A percentile compares a stretch with the other conserved stretches of the same genome.
Conservation (phyloP, 1,139 yeast species). For the Saccharomyces hybrid region DNA sequence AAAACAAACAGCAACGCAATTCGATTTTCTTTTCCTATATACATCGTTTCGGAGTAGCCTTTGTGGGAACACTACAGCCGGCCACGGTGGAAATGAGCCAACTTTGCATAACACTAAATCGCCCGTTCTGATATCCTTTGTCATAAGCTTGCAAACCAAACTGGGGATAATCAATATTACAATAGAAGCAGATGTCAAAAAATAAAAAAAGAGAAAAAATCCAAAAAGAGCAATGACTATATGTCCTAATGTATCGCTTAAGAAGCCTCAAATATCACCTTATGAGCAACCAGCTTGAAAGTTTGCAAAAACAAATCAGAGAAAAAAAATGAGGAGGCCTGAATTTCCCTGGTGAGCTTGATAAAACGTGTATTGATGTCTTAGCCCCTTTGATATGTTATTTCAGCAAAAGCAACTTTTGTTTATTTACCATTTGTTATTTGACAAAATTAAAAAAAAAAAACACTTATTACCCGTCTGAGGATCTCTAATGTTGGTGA, state of each 20-base stretch:
- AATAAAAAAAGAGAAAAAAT: not conserved
- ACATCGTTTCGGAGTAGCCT: conserved; percentile 28
- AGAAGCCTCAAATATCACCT: not conserved
- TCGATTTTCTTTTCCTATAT: conserved; percentile 20
- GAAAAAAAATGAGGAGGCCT: not conserved
- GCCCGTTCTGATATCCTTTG: conserved; percentile 25
- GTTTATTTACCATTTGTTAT: not conserved
- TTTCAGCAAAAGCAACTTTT: not conserved
- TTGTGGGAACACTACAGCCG: conserved; percentile 33
- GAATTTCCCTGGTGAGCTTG: not conserved
- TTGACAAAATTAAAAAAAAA: not conserved
- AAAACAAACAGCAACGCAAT: conserved; percentile 31
- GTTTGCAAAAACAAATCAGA: not conserved
- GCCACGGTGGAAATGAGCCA: conserved; percentile 34
- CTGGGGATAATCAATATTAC: not conserved
- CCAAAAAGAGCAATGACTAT: not conserved
- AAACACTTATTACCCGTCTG: not conserved
- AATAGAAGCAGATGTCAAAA: not conserved
- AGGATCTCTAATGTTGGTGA: not conserved
- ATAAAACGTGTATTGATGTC: not conserved
- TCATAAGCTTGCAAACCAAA: conserved; percentile 7
- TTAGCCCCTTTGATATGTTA: not conserved
- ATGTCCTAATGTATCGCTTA: not conserved
- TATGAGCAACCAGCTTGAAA: not conserved
- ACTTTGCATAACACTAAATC: conserved; percentile 33